A percentile compares a stretch with the other conserved stretches of the same genome.
phyloP scores from a whole-genome alignment of 176 grass and related monocot genomes.

The Oryza brachyantha region DNA sequence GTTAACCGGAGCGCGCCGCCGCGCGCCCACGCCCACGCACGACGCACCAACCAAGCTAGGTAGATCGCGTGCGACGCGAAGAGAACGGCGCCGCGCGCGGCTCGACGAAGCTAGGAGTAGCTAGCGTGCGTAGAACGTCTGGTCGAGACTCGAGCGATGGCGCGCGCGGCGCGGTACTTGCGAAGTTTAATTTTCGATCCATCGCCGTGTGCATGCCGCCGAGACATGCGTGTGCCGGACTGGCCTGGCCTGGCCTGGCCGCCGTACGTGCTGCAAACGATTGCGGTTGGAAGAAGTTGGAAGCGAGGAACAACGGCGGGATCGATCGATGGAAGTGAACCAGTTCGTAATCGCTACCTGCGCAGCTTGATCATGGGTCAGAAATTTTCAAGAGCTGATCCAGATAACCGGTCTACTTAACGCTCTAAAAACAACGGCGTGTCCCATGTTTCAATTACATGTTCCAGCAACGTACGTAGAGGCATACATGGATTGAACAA shows the following conservation, averaged over 20 bases:
- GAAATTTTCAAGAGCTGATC: not conserved
- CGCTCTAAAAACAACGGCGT: not conserved
- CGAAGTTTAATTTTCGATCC: too few relatives aligned
- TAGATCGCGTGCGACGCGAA: not conserved
- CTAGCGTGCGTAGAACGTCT: not conserved
- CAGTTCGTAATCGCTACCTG: not conserved
- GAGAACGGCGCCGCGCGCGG: too few relatives aligned
- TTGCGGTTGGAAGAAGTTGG: not conserved
- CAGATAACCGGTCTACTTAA: too few relatives aligned
- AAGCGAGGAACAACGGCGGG: not conserved
- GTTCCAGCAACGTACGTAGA: too few relatives aligned
- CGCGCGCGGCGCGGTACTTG: too few relatives aligned
- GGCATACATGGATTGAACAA: too few relatives aligned
- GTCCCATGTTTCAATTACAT: not conserved
- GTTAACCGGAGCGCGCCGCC: not conserved
- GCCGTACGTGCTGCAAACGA: too few relatives aligned
- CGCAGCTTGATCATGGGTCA: not conserved
- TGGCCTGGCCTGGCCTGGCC: too few relatives aligned
- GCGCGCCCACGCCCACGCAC: not conserved
- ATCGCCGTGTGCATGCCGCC: not conserved
- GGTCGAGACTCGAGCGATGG: too few relatives aligned
- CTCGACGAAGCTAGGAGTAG: not conserved
- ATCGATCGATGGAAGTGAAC: conserved; percentile 1
- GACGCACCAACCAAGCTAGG: too few relatives aligned
- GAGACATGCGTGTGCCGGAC: too few relatives aligned